Evolutionary conservation across 2,329 filamentous ascomycete genomes (phyloP).

Genomic region (Aspergillus novoparasiticus): DNA sequence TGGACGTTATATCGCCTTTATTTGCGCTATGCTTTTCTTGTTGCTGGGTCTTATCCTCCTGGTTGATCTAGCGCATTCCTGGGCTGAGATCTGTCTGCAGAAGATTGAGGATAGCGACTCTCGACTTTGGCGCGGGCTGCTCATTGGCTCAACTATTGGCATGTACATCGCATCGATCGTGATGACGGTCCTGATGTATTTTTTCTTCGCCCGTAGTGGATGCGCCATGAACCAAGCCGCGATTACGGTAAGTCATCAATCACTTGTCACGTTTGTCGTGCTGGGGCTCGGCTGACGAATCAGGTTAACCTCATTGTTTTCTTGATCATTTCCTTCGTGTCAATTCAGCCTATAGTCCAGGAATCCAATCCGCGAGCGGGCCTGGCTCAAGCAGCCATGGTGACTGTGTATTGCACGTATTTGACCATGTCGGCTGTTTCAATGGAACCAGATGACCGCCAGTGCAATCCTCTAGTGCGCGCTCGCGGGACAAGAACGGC

Average conservation of each 20-base stretch:
- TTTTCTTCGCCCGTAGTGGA: conserved; percentile 81
- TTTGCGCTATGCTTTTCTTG: conserved; percentile 89
- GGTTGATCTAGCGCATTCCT: conserved; percentile 92
- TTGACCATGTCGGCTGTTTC: conserved; percentile 97
- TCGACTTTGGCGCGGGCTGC: conserved; percentile 76
- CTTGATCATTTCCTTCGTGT: conserved; percentile 77
- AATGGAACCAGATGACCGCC: conserved; percentile 94
- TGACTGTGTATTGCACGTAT: conserved; percentile 97
- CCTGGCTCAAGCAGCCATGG: conserved; percentile 95
- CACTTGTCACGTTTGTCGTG: conserved; percentile 6
- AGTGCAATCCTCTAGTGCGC: conserved; percentile 87
- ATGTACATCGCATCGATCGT: conserved; percentile 91
- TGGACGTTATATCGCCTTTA: conserved; percentile 89
- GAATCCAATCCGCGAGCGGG: conserved; percentile 91
- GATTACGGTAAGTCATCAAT: conserved; percentile 65
- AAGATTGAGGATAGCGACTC: conserved; percentile 93
- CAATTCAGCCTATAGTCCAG: conserved; percentile 87
- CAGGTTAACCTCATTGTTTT: conserved; percentile 82
- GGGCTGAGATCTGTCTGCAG: conserved; percentile 93
- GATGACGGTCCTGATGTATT: conserved; percentile 96
- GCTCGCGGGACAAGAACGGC: conserved; percentile 87
- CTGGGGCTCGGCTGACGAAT: conserved; percentile 19
- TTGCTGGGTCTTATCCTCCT: conserved; percentile 88
- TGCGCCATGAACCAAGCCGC: conserved; percentile 97
- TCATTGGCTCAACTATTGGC: conserved; percentile 87